phyloP scores from a whole-genome alignment of 2,329 filamentous ascomycete genomes.

The Botryotinia narcissicola region DNA sequence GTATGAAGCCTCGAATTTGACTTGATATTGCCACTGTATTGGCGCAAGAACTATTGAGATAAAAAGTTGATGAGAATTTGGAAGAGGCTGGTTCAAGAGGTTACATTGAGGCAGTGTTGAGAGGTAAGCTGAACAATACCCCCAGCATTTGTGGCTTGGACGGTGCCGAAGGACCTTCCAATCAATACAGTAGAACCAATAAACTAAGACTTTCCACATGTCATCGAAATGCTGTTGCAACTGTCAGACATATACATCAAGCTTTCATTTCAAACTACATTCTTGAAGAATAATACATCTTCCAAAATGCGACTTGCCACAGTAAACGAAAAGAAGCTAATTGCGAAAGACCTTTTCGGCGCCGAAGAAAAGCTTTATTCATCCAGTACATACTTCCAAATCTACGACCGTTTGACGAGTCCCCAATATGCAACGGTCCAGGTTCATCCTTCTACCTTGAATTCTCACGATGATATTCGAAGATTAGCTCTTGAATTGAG shows the following conservation, averaged over 20 bases:
- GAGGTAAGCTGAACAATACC: neutral
- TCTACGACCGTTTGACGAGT: neutral
- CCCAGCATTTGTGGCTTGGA: neutral
- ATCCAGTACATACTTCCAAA: neutral
- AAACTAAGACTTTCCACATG: fast-evolving
- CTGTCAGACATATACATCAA: neutral
- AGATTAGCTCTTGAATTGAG: neutral
- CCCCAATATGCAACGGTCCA: neutral
- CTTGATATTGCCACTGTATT: fast-evolving
- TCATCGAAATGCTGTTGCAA: neutral
- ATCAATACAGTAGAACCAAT: no score
- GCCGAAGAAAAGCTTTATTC: neutral
- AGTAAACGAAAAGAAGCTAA: neutral
- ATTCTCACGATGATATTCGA: neutral
- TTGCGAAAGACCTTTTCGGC: neutral
- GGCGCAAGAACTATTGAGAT: neutral
- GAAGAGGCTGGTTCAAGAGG: neutral
- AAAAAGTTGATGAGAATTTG: fast-evolving
- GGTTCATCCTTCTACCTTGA: neutral
- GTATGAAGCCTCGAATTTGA: neutral
- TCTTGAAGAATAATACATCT: neutral
- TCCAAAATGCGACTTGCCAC: neutral
- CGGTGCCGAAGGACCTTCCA: neutral
- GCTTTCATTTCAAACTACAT: neutral
- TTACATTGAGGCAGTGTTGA: neutral